Evolutionary conservation across 2,329 filamentous ascomycete species (phyloP).

Genomic region (Scytalidium sp.): DNA sequence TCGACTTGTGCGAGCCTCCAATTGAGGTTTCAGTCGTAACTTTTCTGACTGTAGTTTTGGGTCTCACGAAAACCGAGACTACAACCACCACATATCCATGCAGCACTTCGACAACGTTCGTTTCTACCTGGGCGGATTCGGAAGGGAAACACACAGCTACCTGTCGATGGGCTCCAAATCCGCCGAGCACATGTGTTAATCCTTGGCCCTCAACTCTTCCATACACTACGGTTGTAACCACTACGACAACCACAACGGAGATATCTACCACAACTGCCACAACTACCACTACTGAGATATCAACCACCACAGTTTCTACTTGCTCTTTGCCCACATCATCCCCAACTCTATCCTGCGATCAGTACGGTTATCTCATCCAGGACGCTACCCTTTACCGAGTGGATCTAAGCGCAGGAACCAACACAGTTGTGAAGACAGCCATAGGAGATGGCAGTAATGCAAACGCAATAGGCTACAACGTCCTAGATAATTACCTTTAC

Average conservation of each 20-base stretch:
- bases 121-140: not conserved
- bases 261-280: not conserved
- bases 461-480: constrained; percentile 1
- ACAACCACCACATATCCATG: not conserved
- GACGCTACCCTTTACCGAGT: not conserved
- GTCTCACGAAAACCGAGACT: not conserved
- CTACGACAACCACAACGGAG: not conserved
- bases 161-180: not conserved
- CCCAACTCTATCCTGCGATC: not conserved
- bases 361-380: not conserved
- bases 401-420: not conserved
- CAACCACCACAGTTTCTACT: not conserved
- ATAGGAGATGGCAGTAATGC: not conserved
- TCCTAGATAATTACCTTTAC: not conserved
- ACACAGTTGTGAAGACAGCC: not conserved
- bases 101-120: not conserved
- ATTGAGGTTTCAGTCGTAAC: not conserved
- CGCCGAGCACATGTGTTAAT: not conserved
- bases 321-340: not conserved
- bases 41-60: not conserved
- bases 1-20: not conserved
- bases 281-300: not conserved
- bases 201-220: not conserved
- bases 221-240: not conserved
- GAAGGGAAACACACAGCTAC: not conserved